Evolutionary conservation across 208 protist species (phyloP).

Genomic region (Herpetomonas tarakana): DNA sequence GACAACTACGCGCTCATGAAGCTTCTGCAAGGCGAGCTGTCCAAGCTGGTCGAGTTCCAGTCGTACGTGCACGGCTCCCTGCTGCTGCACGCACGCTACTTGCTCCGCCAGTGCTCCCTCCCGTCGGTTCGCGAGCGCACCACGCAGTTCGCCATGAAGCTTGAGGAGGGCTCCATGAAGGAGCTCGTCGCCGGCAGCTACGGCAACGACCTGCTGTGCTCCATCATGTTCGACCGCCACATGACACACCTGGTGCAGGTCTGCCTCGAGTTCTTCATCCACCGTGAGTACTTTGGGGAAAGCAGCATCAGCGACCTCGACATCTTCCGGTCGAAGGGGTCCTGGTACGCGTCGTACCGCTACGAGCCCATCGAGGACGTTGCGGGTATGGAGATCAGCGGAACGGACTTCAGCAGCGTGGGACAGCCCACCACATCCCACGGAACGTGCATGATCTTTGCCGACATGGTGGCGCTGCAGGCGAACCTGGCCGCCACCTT

Average conservation of each 20-base stretch:
- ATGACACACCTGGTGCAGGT: slow-evolving; percentile 63
- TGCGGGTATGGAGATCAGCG: slow-evolving; percentile 19
- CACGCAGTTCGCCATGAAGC: slow-evolving; percentile 41
- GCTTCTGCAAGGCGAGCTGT: slow-evolving; percentile 42
- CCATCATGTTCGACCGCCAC: slow-evolving; percentile 78
- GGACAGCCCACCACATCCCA: slow-evolving; percentile 12
- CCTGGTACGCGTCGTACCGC: slow-evolving; percentile 64
- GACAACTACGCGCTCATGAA: slow-evolving; percentile 64
- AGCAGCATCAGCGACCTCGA: slow-evolving; percentile 54
- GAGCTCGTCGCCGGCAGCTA: slow-evolving; percentile 57
- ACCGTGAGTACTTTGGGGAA: slow-evolving; percentile 77
- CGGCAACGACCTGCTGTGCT: slow-evolving; percentile 67
- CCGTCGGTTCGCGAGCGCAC: slow-evolving; percentile 79
- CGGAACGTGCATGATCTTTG: slow-evolving; percentile 58
- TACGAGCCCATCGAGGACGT: slow-evolving; percentile 49
- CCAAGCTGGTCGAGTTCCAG: slow-evolving; percentile 43
- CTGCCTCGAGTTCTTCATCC: slow-evolving; percentile 75
- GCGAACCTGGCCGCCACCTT: slow-evolving; percentile 31
- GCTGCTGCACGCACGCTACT: slow-evolving; percentile 62
- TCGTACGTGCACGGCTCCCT: slow-evolving; percentile 58
- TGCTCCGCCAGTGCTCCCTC: slow-evolving; percentile 65
- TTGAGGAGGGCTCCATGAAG: slow-evolving; percentile 48
- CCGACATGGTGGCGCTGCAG: slow-evolving; percentile 45
- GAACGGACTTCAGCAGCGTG: slow-evolving; percentile 5
- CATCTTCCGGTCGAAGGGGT: slow-evolving; percentile 41